Base-by-base conservation (phyloP, 352 stramenopile species). In the Albugo laibachii region DNA sequence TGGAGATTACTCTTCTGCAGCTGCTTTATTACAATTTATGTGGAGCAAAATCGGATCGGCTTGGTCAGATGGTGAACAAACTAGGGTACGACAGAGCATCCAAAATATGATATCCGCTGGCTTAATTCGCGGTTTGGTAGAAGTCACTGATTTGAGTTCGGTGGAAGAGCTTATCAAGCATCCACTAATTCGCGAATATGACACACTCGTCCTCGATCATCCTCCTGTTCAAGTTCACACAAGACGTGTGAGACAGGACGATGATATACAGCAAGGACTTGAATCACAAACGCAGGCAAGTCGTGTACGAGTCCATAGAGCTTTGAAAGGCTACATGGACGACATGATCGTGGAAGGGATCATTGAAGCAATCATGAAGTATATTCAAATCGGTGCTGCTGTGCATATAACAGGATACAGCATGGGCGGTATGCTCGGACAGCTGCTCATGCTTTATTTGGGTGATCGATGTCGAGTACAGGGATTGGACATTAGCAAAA, bases 391-490 rank as follows among this genome's bases (percentile, higher is more conserved):
- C 16, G 74, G 72, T n/a, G 59, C 77, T 11, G 63, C 74, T 2
- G 66, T 91, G 53, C 72, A 87, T 54, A 63, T 91, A 31, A 91
- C 77, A 11, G 77, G 77, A 4, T 91, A 91, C 58, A 84, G 69
- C 44, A 91, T 91, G 77, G 77, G 77, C 6, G 77, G 77, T 10
- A 84, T 84, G 70, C 58, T 87, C 3, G 70, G 72, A 5, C 71
- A 87, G 48, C 48, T 87, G 10, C 58, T 84, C n/a, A 80, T 84
- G 67, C 51, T 87, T 12, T 80, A 84, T 42, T 51, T 84, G 41
- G 75, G 75, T 24, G 71, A 87, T 40, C 69, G 73, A 36, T 70
- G 69, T n/a, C 74, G 74, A 20, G 83, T 86, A 66, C 60, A 78
- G 19, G 65, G 63, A 14, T 66, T 68, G 47, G 74, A 87, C 45